Base-by-base conservation (phyloP, 352 stramenopile genomes). In the Globisporangium parvum region DNA sequence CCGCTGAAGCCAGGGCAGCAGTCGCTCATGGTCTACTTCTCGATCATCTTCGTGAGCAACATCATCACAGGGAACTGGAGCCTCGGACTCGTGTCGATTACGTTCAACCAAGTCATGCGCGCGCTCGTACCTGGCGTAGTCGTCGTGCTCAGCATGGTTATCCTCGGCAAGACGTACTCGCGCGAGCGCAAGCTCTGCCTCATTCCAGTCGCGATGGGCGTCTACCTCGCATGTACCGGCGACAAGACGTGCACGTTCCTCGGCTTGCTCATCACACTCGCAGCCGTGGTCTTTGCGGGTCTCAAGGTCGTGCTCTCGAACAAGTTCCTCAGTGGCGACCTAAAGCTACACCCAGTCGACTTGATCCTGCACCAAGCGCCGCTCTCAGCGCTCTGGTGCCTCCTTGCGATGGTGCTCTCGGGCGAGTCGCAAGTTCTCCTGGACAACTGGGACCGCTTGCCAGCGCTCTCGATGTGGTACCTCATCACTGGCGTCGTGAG, bases 21-120 rank as follows among this genome's bases (percentile, higher is more conserved):
- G 59, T 76, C 77, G 63, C 74, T 89, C 55, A 90, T 93, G 78
- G 66, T 91, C n/a, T 90, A 86, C 58, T 93, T 93, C 72, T 96
- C 80, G 20, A 53, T 97, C 52, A 89, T 98, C 51, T 98, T 98
- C 54, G 90, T 93, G 39, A 89, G 94, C 63, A 98, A 98, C 62
- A 98, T 98, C 73, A 91, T 94, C 66, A 96, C 95, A 48, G 93
- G 93, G 60, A 98, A 98, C 71, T 89, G 88, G 64, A 97, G 87
- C 50, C 63, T 97, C 6, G 73, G 80, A 2, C 76, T 96, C 59
- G 91, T 98, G 9, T 97, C 90, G 18, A 96, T 98, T 57, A 97
- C 92, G 46, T 98, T 98, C 59, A 98, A 98, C 67, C 93, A 98
- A 75, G 85, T 97, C 46, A 96, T 97, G 85, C 76, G 82, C 31